phyloP scores from a whole-genome alignment of 1,284 basidiomycete species.

The Pseudozyma tsukubaensis region DNA sequence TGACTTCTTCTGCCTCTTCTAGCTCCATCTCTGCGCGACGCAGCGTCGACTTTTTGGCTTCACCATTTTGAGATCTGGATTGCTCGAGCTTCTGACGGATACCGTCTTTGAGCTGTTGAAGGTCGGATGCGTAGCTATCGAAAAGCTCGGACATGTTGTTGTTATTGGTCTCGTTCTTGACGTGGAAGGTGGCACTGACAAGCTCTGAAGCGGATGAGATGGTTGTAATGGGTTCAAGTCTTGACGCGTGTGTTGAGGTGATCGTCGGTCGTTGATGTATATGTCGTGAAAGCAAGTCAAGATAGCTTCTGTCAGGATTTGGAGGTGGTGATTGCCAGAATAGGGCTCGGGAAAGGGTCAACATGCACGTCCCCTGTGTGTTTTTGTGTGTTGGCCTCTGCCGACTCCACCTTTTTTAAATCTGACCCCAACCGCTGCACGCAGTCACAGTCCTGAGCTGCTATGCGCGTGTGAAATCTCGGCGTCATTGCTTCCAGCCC shows the following conservation, averaged over 20 bases:
- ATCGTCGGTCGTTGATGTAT: too few relatives aligned
- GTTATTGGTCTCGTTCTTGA: not conserved
- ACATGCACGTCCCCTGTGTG: conserved; percentile 6
- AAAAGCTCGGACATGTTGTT: conserved; percentile 66
- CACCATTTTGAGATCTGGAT: conserved; percentile 68
- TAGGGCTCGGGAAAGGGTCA: conserved; percentile 6
- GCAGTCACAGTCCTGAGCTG: not conserved
- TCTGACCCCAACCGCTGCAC: too few relatives aligned
- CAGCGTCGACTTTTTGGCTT: conserved; percentile 84
- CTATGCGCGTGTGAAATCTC: conserved; percentile 3
- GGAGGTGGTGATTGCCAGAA: not conserved
- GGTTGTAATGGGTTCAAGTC: too few relatives aligned
- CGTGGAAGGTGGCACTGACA: not conserved
- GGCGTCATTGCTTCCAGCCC: conserved; percentile 13
- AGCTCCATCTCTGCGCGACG: conserved; percentile 92
- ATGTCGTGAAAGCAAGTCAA: too few relatives aligned
- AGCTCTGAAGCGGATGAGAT: not conserved
- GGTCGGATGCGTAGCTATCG: conserved; percentile 66
- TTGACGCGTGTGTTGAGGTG: too few relatives aligned
- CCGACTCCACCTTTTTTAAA: conserved; percentile 3
- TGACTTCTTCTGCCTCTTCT: conserved; percentile 96
- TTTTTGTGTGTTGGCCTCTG: too few relatives aligned
- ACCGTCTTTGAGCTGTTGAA: conserved; percentile 57
- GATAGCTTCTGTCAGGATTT: too few relatives aligned
- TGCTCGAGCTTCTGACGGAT: conserved; percentile 53